These are phyloP conservation scores for Kwoniella mangroviensis DNA, from an alignment of 768 basidiomycete species.

Conservation along the genomic window DNA sequence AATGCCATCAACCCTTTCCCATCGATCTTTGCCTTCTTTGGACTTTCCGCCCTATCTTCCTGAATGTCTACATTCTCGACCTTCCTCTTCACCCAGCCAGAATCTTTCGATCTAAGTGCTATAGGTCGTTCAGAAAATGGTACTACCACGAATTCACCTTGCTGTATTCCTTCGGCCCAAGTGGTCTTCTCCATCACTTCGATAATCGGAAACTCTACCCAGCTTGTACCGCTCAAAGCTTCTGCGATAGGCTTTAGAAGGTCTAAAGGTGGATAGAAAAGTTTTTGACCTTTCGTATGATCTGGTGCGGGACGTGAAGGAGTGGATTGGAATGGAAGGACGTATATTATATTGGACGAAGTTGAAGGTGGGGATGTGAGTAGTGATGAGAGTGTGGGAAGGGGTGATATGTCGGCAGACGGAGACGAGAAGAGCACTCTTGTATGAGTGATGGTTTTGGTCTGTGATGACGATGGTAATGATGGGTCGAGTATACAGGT, in stretches of 20 bases:
- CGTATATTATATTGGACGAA: constrained; percentile 22
- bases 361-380: constrained; percentile 3
- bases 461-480: neutral
- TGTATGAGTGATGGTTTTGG: constrained; percentile 58
- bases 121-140: constrained; percentile 8
- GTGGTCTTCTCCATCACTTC: constrained; percentile 70
- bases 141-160: constrained; percentile 7
- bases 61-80: neutral
- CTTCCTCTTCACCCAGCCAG: constrained; percentile 23
- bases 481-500: constrained; percentile 41
- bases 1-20: constrained; percentile 30
- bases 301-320: constrained; percentile 29
- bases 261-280: constrained; percentile 67
- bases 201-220: constrained; percentile 83
- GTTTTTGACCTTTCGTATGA: constrained; percentile 19
- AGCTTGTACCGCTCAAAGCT: constrained; percentile 67
- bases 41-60: neutral
- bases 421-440: constrained; percentile 59
- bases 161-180: constrained; percentile 59
- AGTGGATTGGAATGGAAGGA: constrained; percentile 45
- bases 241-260: constrained; percentile 61
- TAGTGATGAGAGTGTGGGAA: constrained; percentile 28
- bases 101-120: constrained; percentile 11
- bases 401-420: constrained; percentile 60
- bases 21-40: constrained; percentile 14